These are phyloP conservation scores for Daldinia sp. DNA, from an alignment of 2,329 filamentous ascomycete genomes.

Conservation along the genomic window DNA sequence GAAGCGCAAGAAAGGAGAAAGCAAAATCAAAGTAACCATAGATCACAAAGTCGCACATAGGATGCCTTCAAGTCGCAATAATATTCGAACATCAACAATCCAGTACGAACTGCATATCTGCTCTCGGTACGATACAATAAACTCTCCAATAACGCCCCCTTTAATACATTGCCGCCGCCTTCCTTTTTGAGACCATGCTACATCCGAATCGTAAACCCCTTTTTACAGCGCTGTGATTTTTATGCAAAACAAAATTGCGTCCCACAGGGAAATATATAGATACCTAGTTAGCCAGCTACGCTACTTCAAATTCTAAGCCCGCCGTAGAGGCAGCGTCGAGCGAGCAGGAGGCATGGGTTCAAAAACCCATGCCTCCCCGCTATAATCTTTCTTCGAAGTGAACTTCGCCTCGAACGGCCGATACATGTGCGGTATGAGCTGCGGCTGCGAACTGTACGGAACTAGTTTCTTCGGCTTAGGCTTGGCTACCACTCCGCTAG, in stretches of 20 bases:
- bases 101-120: background rate
- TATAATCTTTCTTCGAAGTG: constrained; percentile 31
- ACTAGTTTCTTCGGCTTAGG: constrained; percentile 42
- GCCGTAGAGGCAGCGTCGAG: background rate
- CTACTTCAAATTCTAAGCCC: background rate
- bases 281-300: background rate
- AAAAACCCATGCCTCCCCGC: constrained; percentile 37
- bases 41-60: background rate
- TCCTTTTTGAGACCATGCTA: background rate
- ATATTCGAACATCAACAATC: background rate
- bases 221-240: constrained; percentile 10
- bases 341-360: constrained; percentile 42
- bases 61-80: background rate
- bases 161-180: constrained; percentile 6
- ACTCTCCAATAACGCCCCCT: constrained; percentile 17
- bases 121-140: background rate
- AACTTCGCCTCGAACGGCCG: constrained; percentile 52
- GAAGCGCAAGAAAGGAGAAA: too few species aligned
- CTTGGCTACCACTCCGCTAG: constrained; percentile 24
- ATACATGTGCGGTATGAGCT: constrained; percentile 51
- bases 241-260: constrained; percentile 10
- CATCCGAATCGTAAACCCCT: background rate
- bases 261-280: background rate
- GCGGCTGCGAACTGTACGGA: constrained; percentile 50
- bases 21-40: too few species aligned